phyloP scores from a whole-genome alignment of 2,329 filamentous ascomycete genomes.

The Talaromyces sp. region DNA sequence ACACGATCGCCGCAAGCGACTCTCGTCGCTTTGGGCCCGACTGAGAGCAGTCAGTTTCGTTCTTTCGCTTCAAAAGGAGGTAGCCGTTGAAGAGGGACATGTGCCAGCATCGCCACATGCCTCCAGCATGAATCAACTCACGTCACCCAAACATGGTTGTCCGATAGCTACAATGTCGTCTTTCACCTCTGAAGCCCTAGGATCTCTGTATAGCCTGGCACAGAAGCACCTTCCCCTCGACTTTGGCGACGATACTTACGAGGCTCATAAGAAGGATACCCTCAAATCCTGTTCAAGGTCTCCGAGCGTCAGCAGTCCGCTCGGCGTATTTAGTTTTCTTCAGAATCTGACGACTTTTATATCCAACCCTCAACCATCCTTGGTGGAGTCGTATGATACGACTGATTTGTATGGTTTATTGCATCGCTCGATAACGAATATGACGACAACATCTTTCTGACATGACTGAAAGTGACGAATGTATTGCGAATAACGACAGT shows the following conservation, averaged over 20 bases:
- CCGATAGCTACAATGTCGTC: neutral
- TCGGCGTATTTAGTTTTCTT: neutral
- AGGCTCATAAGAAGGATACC: neutral
- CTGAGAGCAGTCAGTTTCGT: slow-evolving; percentile 13
- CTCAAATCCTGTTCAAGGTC: neutral
- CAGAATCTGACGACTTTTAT: neutral
- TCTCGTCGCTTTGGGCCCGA: slow-evolving; percentile 7
- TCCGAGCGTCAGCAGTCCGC: neutral
- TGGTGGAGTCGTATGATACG: slow-evolving; percentile 2
- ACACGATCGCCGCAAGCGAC: slow-evolving; percentile 3
- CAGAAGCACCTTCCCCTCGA: neutral
- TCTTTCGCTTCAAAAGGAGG: slow-evolving; percentile 11
- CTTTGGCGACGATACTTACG: neutral
- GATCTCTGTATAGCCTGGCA: neutral
- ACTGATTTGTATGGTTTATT: slow-evolving; percentile 2
- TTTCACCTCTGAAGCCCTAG: neutral
- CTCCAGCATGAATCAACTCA: neutral
- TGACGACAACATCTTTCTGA: slow-evolving; percentile 1
- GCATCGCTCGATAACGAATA: neutral
- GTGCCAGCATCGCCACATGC: neutral
- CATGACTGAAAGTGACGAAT: too few relatives aligned
- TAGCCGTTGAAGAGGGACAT: neutral
- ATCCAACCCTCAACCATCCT: slow-evolving; percentile 1
- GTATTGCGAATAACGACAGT: neutral
- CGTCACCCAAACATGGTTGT: neutral